These are phyloP conservation scores for Fistulinella cinereoalba DNA, from an alignment of 1,284 basidiomycete genomes.

Conservation along the genomic window DNA sequence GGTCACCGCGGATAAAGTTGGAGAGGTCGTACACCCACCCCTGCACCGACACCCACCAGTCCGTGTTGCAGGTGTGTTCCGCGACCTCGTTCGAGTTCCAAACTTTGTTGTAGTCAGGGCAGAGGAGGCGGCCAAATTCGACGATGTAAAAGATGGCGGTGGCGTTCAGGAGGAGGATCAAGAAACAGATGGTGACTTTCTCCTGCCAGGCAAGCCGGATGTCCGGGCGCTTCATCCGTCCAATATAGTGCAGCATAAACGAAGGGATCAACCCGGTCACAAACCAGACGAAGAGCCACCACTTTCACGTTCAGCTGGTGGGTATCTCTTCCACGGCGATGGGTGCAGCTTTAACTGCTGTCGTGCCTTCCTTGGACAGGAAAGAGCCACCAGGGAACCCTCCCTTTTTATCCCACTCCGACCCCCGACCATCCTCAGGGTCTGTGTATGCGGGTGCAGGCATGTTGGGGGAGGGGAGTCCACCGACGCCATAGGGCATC, in stretches of 20 bases:
- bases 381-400: conserved; percentile 16
- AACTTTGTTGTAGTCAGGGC: conserved; percentile 88
- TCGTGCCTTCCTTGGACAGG: conserved; percentile 47
- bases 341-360: conserved; percentile 58
- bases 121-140: conserved; percentile 83
- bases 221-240: conserved; percentile 95
- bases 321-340: conserved; percentile 84
- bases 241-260: conserved; percentile 65
- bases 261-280: conserved; percentile 85
- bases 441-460: conserved; percentile 30
- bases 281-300: conserved; percentile 77
- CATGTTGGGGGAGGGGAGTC: conserved; percentile 44
- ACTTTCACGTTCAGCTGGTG: conserved; percentile 64
- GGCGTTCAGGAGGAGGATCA: conserved; percentile 84
- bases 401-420: conserved; percentile 55
- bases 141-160: conserved; percentile 90
- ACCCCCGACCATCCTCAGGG: conserved; percentile 51
- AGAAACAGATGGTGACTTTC: conserved; percentile 87
- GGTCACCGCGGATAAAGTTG: conserved; percentile 83
- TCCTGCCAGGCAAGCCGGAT: conserved; percentile 95
- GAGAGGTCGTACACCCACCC: conserved; percentile 91
- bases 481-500: conserved; percentile 48
- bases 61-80: conserved; percentile 67
- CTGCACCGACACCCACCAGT: conserved; percentile 86
- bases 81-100: conserved; percentile 78